A percentile compares a stretch with the other conserved stretches of the same genome.
Conservation (phyloP, 371 early-diverging fungal species). For the Mucor irregularis region DNA sequence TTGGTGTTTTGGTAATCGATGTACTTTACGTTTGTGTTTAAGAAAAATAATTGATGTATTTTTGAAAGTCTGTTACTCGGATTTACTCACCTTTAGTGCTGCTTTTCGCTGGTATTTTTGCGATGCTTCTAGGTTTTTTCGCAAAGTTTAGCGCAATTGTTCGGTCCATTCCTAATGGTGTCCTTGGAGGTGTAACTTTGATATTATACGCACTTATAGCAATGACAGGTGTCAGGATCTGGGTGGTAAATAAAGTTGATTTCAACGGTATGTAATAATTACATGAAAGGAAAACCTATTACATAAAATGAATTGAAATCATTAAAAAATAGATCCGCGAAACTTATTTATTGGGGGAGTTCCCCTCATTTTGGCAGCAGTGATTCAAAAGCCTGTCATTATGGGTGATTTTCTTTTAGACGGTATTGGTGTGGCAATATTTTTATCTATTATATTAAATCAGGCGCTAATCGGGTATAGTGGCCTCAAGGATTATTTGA, state of each 20-base stretch:
- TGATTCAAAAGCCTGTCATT: constrained; percentile 10
- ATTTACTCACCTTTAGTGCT: constrained; percentile 46
- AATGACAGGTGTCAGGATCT: constrained; percentile 48
- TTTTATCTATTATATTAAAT: constrained; percentile 28
- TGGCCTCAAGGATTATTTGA: background rate
- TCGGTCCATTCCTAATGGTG: constrained; percentile 43
- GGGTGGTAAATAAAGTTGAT: constrained; percentile 40
- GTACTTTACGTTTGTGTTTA: no score
- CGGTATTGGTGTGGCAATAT: constrained; percentile 33
- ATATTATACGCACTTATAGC: constrained; percentile 46
- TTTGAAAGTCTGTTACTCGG: constrained; percentile 30
- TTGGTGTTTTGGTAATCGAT: constrained; percentile 49
- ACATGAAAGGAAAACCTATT: background rate
- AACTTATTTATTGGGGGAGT: constrained; percentile 43
- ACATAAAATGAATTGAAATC: no score
- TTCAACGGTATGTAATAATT: constrained; percentile 18
- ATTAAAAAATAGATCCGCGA: constrained; percentile 21
- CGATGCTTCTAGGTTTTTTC: constrained; percentile 42
- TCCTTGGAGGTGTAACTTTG: constrained; percentile 42
- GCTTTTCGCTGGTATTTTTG: constrained; percentile 34
- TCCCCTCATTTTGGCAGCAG: constrained; percentile 21
- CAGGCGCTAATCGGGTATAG: constrained; percentile 19
- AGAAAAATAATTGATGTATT: constrained; percentile 27
- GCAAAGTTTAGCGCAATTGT: constrained; percentile 50
- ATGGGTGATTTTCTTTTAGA: constrained; percentile 20